A percentile compares a stretch with the other conserved stretches of the same genome.
These are phyloP conservation scores for Phaeotremella fagi DNA, from an alignment of 768 basidiomycete genomes.

Conservation along the genomic window DNA sequence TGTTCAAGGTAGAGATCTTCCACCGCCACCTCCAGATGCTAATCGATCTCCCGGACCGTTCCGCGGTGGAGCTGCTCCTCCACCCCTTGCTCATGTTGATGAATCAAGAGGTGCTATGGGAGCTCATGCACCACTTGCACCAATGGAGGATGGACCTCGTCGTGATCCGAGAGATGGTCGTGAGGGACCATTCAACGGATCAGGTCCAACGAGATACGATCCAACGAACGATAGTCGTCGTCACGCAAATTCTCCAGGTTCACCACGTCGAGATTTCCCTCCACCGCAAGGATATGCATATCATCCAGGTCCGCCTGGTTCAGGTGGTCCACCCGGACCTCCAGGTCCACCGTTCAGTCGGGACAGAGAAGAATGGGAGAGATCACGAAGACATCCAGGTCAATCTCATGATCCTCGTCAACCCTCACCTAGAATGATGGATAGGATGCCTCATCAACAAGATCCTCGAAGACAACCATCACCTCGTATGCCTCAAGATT, in stretches of 20 bases:
- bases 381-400: constrained; percentile 55
- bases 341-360: constrained; percentile 17
- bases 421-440: constrained; percentile 51
- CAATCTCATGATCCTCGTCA: constrained; percentile 7
- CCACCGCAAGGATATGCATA: constrained; percentile 15
- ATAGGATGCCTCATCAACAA: background rate
- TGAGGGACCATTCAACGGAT: constrained; percentile 8
- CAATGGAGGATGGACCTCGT: constrained; percentile 38
- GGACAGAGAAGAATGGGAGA: constrained; percentile 49
- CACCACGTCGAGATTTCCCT: constrained; percentile 30
- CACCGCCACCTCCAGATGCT: constrained; percentile 32
- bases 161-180: background rate
- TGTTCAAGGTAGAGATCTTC: constrained; percentile 34
- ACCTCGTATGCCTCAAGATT: constrained; percentile 21
- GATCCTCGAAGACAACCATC: constrained; percentile 24
- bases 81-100: constrained; percentile 38
- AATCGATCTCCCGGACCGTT: constrained; percentile 38
- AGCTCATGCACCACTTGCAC: constrained; percentile 43
- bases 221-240: constrained; percentile 18
- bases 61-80: constrained; percentile 43
- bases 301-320: constrained; percentile 11
- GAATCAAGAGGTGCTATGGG: constrained; percentile 42
- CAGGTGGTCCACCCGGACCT: background rate
- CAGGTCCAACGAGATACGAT: constrained; percentile 14
- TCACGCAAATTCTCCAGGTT: constrained; percentile 29